A percentile compares a stretch with the other conserved stretches of the same genome.
Evolutionary conservation across 306 rosid genomes (phyloP).

Genomic region (Cucurbita pepo): DNA sequence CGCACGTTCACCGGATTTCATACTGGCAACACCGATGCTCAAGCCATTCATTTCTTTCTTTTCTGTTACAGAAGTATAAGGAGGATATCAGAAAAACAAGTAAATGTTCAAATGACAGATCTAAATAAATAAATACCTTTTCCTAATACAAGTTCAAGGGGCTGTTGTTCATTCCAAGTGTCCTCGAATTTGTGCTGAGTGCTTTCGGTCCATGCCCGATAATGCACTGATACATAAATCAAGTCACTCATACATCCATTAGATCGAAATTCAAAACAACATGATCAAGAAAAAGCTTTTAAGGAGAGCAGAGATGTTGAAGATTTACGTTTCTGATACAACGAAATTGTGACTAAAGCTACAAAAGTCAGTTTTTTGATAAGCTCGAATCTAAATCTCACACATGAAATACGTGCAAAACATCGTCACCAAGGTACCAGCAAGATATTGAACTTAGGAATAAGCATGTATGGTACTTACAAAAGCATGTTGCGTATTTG

Average conservation of each 20-base stretch:
- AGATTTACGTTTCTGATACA: background rate
- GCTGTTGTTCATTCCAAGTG: slow-evolving; percentile 80
- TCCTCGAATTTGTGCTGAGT: slow-evolving; percentile 85
- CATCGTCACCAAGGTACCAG: background rate
- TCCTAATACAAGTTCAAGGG: slow-evolving; percentile 61
- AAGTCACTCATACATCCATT: background rate
- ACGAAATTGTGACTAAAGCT: background rate
- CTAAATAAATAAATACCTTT: slow-evolving; percentile 38
- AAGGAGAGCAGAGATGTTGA: background rate
- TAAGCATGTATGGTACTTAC: slow-evolving; percentile 28
- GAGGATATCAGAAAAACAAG: background rate
- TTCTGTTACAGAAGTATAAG: slow-evolving; percentile 32
- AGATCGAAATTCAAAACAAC: background rate
- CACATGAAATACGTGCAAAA: background rate
- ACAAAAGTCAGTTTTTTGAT: background rate
- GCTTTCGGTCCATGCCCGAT: slow-evolving; percentile 85
- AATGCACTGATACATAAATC: slow-evolving; percentile 42
- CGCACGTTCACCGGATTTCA: slow-evolving; percentile 82
- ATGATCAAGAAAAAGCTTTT: background rate
- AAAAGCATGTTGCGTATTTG: slow-evolving; percentile 84
- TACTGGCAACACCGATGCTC: slow-evolving; percentile 70
- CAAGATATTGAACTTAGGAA: background rate
- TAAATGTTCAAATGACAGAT: background rate
- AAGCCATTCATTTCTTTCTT: slow-evolving; percentile 87
- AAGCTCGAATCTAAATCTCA: background rate